Percentiles rank a stretch among this genome's conserved stretches.
phyloP scores from a whole-genome alignment of 2,329 filamentous ascomycete genomes.

The Fusarium proliferatum region DNA sequence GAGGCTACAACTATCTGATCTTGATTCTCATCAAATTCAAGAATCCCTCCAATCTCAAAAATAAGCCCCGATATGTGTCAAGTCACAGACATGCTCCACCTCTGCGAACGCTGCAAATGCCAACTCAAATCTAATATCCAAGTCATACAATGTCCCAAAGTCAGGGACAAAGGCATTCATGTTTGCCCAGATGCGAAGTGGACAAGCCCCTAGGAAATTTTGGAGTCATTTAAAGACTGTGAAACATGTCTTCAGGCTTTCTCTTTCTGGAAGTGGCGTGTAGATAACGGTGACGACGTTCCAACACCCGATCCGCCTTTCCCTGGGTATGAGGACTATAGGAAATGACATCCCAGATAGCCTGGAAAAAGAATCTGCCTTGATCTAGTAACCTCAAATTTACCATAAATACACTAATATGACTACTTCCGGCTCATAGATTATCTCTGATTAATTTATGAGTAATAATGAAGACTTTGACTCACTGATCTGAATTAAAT shows the following conservation, averaged over 20 bases:
- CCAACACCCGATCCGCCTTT: background rate
- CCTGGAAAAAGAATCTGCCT: background rate
- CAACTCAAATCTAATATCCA: background rate
- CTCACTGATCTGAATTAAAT: rapidly evolving
- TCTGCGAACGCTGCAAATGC: background rate
- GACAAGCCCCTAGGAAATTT: background rate
- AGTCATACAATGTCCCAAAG: background rate
- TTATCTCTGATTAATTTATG: rapidly evolving
- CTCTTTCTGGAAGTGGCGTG: background rate
- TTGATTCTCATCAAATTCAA: too few relatives aligned
- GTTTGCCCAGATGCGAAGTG: background rate
- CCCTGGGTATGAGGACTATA: background rate
- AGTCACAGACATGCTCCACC: background rate
- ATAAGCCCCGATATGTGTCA: background rate
- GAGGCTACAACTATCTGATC: background rate
- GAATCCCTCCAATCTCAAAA: background rate
- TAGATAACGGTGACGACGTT: background rate
- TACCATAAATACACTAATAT: background rate
- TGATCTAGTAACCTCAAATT: rapidly evolving
- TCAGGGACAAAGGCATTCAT: background rate
- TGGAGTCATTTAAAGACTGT: background rate
- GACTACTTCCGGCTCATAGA: rapidly evolving
- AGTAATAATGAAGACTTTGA: rapidly evolving
- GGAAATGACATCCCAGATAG: background rate
- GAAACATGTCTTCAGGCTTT: background rate